A percentile compares a stretch with the other conserved stretches of the same genome.
Conservation (phyloP, 805 yeast species). For the Myxozyma vanderwaltii region DNA sequence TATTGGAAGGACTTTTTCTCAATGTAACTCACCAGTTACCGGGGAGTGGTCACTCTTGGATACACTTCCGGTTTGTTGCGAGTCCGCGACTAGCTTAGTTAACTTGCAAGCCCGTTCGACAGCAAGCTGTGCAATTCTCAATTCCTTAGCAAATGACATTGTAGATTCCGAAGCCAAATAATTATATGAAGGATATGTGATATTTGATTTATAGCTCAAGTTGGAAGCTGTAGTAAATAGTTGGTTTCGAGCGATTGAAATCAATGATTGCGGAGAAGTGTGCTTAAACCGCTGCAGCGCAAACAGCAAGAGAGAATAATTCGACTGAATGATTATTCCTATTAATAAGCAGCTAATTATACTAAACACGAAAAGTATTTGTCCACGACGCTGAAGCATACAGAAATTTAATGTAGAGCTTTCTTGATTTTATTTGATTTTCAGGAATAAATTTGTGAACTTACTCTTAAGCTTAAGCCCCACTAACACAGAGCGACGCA, state of each 20-base stretch:
- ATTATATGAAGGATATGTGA: no score
- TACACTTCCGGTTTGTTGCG: slow-evolving; percentile 42
- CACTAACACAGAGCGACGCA: no score
- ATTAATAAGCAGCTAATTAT: neutral
- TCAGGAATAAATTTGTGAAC: neutral
- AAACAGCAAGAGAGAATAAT: neutral
- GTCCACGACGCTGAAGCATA: slow-evolving; percentile 2
- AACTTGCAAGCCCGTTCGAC: slow-evolving; percentile 83
- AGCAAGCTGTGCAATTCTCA: slow-evolving; percentile 80
- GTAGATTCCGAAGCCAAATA: neutral
- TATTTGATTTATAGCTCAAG: neutral
- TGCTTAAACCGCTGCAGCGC: neutral
- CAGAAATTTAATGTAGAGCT: neutral
- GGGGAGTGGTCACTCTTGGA: slow-evolving; percentile 90
- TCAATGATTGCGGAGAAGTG: neutral
- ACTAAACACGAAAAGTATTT: neutral
- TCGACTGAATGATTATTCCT: neutral
- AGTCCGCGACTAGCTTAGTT: slow-evolving; percentile 64
- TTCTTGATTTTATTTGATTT: neutral
- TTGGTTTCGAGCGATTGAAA: neutral
- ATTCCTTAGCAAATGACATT: slow-evolving; percentile 60
- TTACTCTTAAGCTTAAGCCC: neutral
- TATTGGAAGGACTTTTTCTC: neutral
- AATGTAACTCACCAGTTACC: slow-evolving; percentile 65
- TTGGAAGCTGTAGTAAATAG: neutral